Evolutionary conservation across 768 basidiomycete genomes (phyloP), one percentile per base, ranked within the genome.

Genomic region (Tricholomella constricta): DNA sequence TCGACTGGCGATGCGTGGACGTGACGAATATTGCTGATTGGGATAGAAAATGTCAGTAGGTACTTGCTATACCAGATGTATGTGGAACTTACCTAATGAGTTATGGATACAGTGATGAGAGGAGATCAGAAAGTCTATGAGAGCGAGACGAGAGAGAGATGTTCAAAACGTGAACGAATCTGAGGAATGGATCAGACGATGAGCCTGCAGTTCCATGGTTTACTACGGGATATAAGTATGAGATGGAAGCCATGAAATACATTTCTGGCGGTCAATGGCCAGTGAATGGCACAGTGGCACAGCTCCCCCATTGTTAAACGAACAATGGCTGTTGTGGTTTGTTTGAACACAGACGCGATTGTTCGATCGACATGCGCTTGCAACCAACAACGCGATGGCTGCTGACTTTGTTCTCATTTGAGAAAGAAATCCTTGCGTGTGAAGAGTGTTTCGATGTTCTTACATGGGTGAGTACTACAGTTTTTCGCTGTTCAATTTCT

Each of bases 1-100:
- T 57, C 56, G 56, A 50, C 55, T 57, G 23, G 56, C 56, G 52
- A 57, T 49, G 23, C 42, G 8, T 40, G n/a, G 15, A 37, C 47
- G 34, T 27, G 47, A 48, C 6, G 17, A 17, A 40, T n/a, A n/a
- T n/a, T 12, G 32, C 20, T 26, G 25, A 4, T 7, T n/a, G n/a
- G 11, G 23, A 6, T n/a, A 20, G 1, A 20, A 23, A 12, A 19
- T 1, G 9, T 14, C 2, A 26, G 8, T 27, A 27, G 20, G 9
- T 38, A 6, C 3, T 32, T 9, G 10, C n/a, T 22, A 23, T 3
- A 26, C 25, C 36, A 17, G 11, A 48, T 25, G 2, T 36, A 9
- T 11, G 10, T 32, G 31, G 31, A 9, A 32, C 31, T 11, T 32
- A 32, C 19, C 23, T 25, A 2, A 22, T n/a, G 27, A 34, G 17